phyloP scores from a whole-genome alignment of 192 early-diverging fungal genomes.

The Coemansia guatemalensis region DNA sequence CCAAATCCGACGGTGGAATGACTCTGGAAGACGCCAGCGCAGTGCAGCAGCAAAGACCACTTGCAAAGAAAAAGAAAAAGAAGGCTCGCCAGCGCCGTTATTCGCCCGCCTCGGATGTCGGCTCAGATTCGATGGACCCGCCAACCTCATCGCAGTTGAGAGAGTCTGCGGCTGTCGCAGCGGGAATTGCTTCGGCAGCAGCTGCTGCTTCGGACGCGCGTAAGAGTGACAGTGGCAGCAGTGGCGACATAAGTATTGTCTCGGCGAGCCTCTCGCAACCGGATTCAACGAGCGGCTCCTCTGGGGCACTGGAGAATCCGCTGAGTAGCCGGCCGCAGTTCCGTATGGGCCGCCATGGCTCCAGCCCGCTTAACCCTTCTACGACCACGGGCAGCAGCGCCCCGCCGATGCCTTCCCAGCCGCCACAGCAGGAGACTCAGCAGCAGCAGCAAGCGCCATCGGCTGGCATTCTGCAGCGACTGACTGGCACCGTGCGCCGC shows the following conservation, averaged over 20 bases:
- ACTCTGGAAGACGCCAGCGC: background rate
- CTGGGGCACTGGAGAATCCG: background rate
- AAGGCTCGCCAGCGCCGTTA: constrained; percentile 30
- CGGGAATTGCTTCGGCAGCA: constrained; percentile 10
- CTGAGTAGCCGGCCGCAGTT: constrained; percentile 18
- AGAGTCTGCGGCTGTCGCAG: constrained; percentile 2
- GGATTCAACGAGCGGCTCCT: background rate
- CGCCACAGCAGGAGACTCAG: background rate
- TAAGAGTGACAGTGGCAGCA: constrained; percentile 1
- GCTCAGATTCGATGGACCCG: background rate
- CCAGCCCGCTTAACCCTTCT: constrained; percentile 49
- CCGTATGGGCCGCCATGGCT: constrained; percentile 52
- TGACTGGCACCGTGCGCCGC: constrained; percentile 33
- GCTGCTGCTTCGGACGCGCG: background rate
- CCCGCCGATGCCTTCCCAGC: constrained; percentile 28
- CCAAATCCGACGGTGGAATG: constrained; percentile 44
- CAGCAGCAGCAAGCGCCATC: constrained; percentile 16
- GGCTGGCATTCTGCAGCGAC: constrained; percentile 26
- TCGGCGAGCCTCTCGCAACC: constrained; percentile 1
- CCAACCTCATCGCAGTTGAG: background rate
- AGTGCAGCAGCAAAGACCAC: constrained; percentile 17
- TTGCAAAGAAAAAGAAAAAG: constrained; percentile 10
- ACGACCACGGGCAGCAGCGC: constrained; percentile 29
- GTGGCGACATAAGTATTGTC: constrained; percentile 2
- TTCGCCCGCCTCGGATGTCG: background rate